phyloP scores from a whole-genome alignment of 2,329 filamentous ascomycete species.

The Arthrobotrys megalospora region DNA sequence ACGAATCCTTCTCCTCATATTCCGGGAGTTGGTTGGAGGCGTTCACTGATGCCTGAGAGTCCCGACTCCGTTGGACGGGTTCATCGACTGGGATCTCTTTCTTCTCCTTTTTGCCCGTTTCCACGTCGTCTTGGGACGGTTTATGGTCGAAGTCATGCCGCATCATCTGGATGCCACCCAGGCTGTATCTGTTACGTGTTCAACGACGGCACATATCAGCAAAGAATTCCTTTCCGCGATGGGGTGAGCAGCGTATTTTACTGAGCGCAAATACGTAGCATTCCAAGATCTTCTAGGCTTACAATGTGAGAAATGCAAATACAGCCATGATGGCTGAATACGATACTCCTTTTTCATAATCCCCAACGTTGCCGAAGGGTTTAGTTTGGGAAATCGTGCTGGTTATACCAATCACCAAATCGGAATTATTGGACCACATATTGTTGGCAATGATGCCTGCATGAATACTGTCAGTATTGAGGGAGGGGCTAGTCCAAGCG shows the following conservation, averaged over 20 bases:
- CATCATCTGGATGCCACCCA: constrained; percentile 64
- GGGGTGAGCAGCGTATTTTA: constrained; percentile 16
- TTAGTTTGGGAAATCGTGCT: constrained; percentile 51
- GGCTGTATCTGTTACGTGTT: constrained; percentile 56
- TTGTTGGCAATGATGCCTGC: constrained; percentile 59
- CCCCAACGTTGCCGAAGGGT: constrained; percentile 49
- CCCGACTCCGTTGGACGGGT: constrained; percentile 45
- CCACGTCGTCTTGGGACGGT: constrained; percentile 57
- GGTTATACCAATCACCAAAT: constrained; percentile 58
- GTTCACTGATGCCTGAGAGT: constrained; percentile 40
- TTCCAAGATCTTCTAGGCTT: constrained; percentile 59
- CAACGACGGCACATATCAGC: constrained; percentile 42
- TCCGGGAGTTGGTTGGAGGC: constrained; percentile 44
- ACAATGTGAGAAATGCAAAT: constrained; percentile 64
- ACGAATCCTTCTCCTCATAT: constrained; percentile 49
- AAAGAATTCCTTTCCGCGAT: constrained; percentile 37
- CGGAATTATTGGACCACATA: constrained; percentile 59
- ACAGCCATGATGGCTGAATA: constrained; percentile 64
- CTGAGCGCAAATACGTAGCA: constrained; percentile 42
- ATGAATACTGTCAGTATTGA: constrained; percentile 24
- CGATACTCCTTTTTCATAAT: constrained; percentile 62
- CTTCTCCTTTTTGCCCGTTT: constrained; percentile 39
- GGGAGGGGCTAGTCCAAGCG: constrained; percentile 21
- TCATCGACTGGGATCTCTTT: constrained; percentile 33
- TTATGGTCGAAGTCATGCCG: constrained; percentile 62